phyloP scores from a whole-genome alignment of 169 alveolate species.

The Plasmodium inui region DNA sequence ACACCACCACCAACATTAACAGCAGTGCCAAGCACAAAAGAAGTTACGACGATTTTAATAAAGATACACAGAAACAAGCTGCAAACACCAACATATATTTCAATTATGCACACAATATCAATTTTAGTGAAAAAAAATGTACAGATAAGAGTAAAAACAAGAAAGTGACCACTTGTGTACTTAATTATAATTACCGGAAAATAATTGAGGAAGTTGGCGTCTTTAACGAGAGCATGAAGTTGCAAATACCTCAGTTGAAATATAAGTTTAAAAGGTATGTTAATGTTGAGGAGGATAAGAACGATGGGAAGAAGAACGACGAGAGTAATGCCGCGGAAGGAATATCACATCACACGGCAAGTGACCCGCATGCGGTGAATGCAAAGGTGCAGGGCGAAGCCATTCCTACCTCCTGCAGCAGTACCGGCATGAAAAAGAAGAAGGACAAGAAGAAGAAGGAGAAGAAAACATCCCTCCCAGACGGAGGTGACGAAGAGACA shows the following conservation, averaged over 20 bases:
- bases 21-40: neutral
- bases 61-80: conserved; percentile 17
- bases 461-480: neutral
- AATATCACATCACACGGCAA: neutral
- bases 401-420: neutral
- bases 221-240: conserved; percentile 29
- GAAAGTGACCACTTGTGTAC: conserved; percentile 42
- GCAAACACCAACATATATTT: conserved; percentile 38
- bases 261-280: conserved; percentile 48
- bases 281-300: conserved; percentile 7
- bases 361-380: neutral
- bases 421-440: neutral
- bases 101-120: conserved; percentile 52
- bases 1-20: neutral
- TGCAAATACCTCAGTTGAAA: conserved; percentile 58
- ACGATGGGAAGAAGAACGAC: neutral
- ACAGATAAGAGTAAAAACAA: conserved; percentile 2
- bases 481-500: neutral
- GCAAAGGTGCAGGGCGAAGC: neutral
- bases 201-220: conserved; percentile 24
- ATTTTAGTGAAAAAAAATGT: conserved; percentile 27
- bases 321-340: neutral
- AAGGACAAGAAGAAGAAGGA: neutral
- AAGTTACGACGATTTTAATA: conserved; percentile 25
- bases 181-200: conserved; percentile 45